These are phyloP conservation scores for Candida golubevii DNA, from an alignment of 805 yeast genomes.

Conservation along the genomic window DNA sequence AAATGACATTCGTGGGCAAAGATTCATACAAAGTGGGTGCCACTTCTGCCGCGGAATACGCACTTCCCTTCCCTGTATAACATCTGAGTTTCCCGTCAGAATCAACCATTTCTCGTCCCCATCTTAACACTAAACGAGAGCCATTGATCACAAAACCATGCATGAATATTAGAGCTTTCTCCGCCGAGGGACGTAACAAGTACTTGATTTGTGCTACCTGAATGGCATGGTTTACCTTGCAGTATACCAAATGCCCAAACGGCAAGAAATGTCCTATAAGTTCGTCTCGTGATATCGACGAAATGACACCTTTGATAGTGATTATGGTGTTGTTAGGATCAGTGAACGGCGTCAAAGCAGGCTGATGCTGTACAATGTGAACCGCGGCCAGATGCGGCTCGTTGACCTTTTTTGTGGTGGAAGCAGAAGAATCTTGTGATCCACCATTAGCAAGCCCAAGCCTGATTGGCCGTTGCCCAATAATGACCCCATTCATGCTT, in stretches of 20 bases:
- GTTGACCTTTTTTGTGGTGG: slow-evolving; percentile 3
- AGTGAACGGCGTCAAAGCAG: slow-evolving; percentile 59
- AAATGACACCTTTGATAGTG: slow-evolving; percentile 61
- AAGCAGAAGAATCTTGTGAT: slow-evolving; percentile 2
- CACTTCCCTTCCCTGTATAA: slow-evolving; percentile 9
- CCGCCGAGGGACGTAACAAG: slow-evolving; percentile 32
- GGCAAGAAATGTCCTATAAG: slow-evolving; percentile 55
- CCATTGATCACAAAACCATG: slow-evolving; percentile 29
- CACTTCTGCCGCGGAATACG: slow-evolving; percentile 13
- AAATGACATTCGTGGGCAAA: slow-evolving; percentile 15
- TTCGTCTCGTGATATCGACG: slow-evolving; percentile 57
- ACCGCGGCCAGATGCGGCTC: slow-evolving; percentile 12
- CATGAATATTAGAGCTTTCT: slow-evolving; percentile 31
- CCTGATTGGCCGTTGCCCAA: slow-evolving; percentile 73
- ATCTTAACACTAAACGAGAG: slow-evolving; percentile 24
- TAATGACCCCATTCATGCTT: slow-evolving; percentile 76
- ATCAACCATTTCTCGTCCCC: slow-evolving; percentile 26
- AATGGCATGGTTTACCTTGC: slow-evolving; percentile 19
- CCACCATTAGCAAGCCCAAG: slow-evolving; percentile 49
- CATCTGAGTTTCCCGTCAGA: slow-evolving; percentile 4
- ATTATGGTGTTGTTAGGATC: slow-evolving; percentile 82
- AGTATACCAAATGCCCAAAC: slow-evolving; percentile 50
- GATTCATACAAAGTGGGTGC: slow-evolving; percentile 21
- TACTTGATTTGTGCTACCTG: slow-evolving; percentile 25
- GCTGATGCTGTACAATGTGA: slow-evolving; percentile 42